Conservation (phyloP, 345 rosid species). For the Rhodomyrtus tomentosa region DNA sequence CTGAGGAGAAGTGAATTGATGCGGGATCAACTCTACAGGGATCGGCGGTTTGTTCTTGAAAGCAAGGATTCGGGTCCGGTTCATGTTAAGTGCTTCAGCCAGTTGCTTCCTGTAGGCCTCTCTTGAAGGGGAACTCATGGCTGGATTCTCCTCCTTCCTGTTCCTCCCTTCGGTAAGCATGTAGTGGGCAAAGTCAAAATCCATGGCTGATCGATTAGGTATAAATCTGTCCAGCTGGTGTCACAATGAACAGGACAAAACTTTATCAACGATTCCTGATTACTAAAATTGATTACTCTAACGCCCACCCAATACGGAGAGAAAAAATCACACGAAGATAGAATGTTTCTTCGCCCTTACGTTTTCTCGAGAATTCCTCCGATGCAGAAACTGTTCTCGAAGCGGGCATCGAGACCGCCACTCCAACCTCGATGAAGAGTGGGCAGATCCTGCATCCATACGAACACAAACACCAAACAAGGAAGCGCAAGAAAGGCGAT, state of each 20-base stretch:
- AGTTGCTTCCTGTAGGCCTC: conserved; percentile 55
- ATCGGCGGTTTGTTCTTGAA: conserved; percentile 60
- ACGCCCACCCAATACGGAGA: neutral
- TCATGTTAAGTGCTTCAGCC: conserved; percentile 54
- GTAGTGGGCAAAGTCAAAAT: conserved; percentile 26
- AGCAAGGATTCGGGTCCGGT: conserved; percentile 53
- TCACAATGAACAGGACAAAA: neutral
- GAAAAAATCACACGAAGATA: neutral
- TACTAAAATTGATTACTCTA: no score
- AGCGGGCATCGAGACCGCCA: conserved; percentile 12
- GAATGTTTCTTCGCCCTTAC: neutral
- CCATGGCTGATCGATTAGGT: conserved; percentile 33
- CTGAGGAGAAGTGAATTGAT: conserved; percentile 1
- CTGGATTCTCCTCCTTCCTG: conserved; percentile 25
- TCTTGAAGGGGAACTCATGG: conserved; percentile 35
- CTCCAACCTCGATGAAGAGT: conserved; percentile 3
- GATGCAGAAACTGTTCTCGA: conserved; percentile 11
- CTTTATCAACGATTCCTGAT: neutral
- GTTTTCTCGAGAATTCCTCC: conserved; percentile 10
- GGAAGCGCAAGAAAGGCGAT: no score
- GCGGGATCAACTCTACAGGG: conserved; percentile 15
- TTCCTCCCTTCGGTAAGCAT: conserved; percentile 33
- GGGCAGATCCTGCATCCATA: conserved; percentile 16
- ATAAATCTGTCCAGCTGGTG: conserved; percentile 38
- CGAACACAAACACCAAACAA: neutral